Evolutionary conservation across 2,329 filamentous ascomycete genomes (phyloP).

Genomic region (Pseudovirgaria hyperparasitica): DNA sequence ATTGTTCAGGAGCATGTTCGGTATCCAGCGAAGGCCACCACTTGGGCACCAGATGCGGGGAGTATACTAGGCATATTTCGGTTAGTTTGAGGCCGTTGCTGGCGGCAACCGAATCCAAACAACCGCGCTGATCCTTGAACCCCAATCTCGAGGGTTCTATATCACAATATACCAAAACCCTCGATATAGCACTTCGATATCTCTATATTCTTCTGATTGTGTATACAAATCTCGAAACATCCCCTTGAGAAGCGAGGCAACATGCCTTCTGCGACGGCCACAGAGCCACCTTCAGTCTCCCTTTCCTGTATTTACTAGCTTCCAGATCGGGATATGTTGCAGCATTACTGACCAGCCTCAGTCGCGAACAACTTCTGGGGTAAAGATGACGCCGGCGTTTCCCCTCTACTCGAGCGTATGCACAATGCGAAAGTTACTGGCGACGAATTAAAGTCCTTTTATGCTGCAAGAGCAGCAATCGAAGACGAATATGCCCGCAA

Average conservation of each 20-base stretch:
- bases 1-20: too few species aligned
- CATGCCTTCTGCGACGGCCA: conserved; percentile 47
- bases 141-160: too few species aligned
- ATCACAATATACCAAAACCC: too few species aligned
- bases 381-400: conserved; percentile 93
- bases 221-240: conserved; percentile 6
- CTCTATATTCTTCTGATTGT: background rate
- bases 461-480: conserved; percentile 77
- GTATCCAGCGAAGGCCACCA: too few species aligned
- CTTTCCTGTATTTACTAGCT: conserved; percentile 46
- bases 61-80: too few species aligned
- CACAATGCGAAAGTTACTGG: conserved; percentile 85
- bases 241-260: conserved; percentile 15
- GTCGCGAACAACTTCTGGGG: conserved; percentile 99
- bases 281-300: conserved; percentile 51
- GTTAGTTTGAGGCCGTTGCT: too few species aligned
- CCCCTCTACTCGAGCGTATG: conserved; percentile 87
- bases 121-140: too few species aligned
- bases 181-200: background rate
- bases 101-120: too few species aligned
- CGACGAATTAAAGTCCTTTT: conserved; percentile 88
- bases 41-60: too few species aligned
- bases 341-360: conserved; percentile 31
- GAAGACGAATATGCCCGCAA: conserved; percentile 96
- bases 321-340: background rate